Conservation (phyloP, 306 rosid genomes). For the Pyrus pyrifolia region DNA sequence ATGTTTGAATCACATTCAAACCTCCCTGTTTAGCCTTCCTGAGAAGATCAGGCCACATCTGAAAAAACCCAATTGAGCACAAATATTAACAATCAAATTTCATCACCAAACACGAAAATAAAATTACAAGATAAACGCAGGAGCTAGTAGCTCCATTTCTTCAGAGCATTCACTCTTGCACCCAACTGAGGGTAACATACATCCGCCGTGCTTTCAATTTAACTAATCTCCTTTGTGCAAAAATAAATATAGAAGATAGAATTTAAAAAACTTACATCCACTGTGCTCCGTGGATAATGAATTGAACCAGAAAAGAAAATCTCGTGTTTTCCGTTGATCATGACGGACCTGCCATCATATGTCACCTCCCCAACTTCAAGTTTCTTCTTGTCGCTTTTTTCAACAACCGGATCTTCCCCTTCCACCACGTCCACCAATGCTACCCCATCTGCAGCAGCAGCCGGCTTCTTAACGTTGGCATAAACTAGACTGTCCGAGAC, state of each 20-base stretch:
- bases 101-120: neutral
- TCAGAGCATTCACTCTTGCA: neutral
- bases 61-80: neutral
- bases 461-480: neutral
- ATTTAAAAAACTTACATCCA: slow-evolving; percentile 34
- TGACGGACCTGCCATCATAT: slow-evolving; percentile 55
- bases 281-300: slow-evolving; percentile 77
- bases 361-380: slow-evolving; percentile 24
- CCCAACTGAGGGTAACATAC: neutral
- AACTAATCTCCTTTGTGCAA: neutral
- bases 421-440: neutral
- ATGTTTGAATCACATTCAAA: slow-evolving; percentile 76
- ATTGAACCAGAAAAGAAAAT: slow-evolving; percentile 80
- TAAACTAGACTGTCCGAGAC: neutral
- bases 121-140: neutral
- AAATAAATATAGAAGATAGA: neutral
- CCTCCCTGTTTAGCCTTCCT: slow-evolving; percentile 69
- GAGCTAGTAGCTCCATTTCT: neutral
- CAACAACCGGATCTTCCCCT: neutral
- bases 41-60: slow-evolving; percentile 82
- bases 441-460: neutral
- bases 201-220: neutral
- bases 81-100: neutral
- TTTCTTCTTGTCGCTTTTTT: neutral
- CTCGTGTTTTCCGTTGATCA: slow-evolving; percentile 54